Evolutionary conservation across 1,139 yeast species (phyloP).

Genomic region (Zygosaccharomyces sapae): DNA sequence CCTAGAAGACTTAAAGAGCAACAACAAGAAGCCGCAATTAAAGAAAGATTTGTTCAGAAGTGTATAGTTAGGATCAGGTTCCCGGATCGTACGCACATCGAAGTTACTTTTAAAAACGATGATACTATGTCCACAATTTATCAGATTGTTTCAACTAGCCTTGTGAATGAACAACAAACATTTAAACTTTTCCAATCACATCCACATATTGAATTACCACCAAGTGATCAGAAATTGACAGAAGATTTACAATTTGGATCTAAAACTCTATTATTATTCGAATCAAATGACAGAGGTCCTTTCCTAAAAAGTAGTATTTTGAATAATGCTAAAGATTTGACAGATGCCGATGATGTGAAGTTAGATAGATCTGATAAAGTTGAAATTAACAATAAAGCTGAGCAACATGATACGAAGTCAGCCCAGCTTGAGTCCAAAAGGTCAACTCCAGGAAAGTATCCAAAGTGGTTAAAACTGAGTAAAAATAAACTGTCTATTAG

Average conservation of each 20-base stretch:
- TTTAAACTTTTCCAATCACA: conserved; percentile 42
- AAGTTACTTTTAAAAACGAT: conserved; percentile 42
- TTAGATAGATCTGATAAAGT: conserved; percentile 18
- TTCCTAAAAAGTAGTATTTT: conserved; percentile 36
- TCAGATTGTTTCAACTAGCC: conserved; percentile 37
- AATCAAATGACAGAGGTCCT: conserved; percentile 22
- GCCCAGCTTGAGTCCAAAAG: conserved; percentile 9
- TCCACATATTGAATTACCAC: conserved; percentile 42
- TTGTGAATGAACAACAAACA: conserved; percentile 35
- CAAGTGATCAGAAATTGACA: conserved; percentile 20
- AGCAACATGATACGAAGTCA: background rate
- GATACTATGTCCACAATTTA: conserved; percentile 41
- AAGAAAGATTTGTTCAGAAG: conserved; percentile 23
- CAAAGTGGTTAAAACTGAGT: conserved; percentile 40
- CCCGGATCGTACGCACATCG: conserved; percentile 51
- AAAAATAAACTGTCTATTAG: conserved; percentile 29
- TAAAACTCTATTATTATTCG: conserved; percentile 37
- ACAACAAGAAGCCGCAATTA: conserved; percentile 18
- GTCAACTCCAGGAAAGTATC: conserved; percentile 28
- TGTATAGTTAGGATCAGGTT: conserved; percentile 47
- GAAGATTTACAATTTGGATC: conserved; percentile 30
- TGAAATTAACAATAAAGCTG: background rate
- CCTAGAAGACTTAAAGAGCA: conserved; percentile 36
- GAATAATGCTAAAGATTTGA: conserved; percentile 36
- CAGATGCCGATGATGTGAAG: conserved; percentile 43